Percentiles rank a stretch among this genome's conserved stretches.
Conservation (phyloP, 2,329 filamentous ascomycete species). For the Penicillium sp. region DNA sequence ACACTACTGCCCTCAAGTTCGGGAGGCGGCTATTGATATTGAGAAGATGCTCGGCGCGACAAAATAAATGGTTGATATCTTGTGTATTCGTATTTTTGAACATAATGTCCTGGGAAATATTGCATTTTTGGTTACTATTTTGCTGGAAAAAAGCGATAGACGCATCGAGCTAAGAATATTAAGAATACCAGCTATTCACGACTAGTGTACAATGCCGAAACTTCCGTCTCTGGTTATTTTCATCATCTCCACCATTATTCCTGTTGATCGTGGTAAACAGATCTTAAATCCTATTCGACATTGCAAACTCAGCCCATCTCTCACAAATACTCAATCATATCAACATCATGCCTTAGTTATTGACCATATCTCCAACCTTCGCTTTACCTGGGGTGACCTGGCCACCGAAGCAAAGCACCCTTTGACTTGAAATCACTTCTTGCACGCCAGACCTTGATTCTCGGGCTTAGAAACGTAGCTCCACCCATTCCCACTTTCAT, state of each 20-base stretch:
- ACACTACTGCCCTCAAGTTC: conserved; percentile 86
- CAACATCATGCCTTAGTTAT: background rate
- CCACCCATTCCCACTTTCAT: background rate
- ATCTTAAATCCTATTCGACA: background rate
- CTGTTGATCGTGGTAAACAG: too few species aligned
- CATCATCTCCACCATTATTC: background rate
- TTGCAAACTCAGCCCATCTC: background rate
- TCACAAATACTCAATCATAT: background rate
- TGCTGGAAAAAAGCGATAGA: background rate
- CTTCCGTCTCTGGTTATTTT: background rate
- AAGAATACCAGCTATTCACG: background rate
- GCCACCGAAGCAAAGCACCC: too few species aligned
- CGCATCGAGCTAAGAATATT: background rate
- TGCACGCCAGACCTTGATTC: too few species aligned
- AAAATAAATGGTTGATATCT: conserved; percentile 27
- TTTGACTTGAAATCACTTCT: background rate
- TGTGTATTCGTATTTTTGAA: conserved; percentile 7
- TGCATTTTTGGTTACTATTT: conserved; percentile 7
- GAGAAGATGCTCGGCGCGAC: conserved; percentile 64
- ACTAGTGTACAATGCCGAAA: background rate
- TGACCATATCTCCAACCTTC: too few species aligned
- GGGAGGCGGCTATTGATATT: conserved; percentile 71
- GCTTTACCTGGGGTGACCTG: too few species aligned
- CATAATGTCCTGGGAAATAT: conserved; percentile 14
- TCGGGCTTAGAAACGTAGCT: background rate